Percentiles rank a stretch among this genome's conserved stretches.
phyloP scores from a whole-genome alignment of 768 basidiomycete species.

The Pisolithus orientalis region DNA sequence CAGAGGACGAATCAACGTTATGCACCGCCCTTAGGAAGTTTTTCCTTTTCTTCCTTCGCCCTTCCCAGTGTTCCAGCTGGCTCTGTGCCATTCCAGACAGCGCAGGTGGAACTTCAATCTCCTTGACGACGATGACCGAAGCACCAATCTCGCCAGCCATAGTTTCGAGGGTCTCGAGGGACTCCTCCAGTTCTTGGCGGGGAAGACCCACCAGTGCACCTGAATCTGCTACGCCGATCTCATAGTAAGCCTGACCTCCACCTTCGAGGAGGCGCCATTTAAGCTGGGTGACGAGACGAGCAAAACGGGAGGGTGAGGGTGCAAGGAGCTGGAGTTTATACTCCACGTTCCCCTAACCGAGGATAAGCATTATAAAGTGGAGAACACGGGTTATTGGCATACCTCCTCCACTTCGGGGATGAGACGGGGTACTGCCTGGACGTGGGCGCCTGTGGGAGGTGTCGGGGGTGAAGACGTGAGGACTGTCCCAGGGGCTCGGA shows the following conservation, averaged over 20 bases:
- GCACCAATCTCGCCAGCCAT: conserved; percentile 96
- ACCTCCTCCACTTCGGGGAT: conserved; percentile 72
- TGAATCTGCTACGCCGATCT: conserved; percentile 79
- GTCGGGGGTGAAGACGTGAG: conserved; percentile 53
- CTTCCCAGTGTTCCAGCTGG: conserved; percentile 29
- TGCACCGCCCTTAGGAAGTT: conserved; percentile 18
- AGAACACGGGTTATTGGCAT: conserved; percentile 5
- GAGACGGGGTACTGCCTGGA: conserved; percentile 51
- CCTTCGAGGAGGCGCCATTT: conserved; percentile 92
- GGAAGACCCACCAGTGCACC: conserved; percentile 81
- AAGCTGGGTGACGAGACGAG: conserved; percentile 86
- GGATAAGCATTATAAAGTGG: background rate
- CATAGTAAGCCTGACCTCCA: conserved; percentile 78
- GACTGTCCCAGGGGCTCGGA: conserved; percentile 77
- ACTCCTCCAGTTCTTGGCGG: conserved; percentile 67
- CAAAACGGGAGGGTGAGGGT: conserved; percentile 70
- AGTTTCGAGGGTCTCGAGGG: conserved; percentile 80
- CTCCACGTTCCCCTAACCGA: conserved; percentile 74
- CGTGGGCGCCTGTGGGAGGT: conserved; percentile 25
- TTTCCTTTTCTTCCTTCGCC: conserved; percentile 31
- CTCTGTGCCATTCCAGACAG: conserved; percentile 33
- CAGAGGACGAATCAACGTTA: conserved; percentile 24
- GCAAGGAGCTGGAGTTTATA: conserved; percentile 89
- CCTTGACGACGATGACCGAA: conserved; percentile 85
- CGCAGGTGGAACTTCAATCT: conserved; percentile 68